phyloP scores from a whole-genome alignment of 2,329 filamentous ascomycete species.

The Talaromyces sp. region DNA sequence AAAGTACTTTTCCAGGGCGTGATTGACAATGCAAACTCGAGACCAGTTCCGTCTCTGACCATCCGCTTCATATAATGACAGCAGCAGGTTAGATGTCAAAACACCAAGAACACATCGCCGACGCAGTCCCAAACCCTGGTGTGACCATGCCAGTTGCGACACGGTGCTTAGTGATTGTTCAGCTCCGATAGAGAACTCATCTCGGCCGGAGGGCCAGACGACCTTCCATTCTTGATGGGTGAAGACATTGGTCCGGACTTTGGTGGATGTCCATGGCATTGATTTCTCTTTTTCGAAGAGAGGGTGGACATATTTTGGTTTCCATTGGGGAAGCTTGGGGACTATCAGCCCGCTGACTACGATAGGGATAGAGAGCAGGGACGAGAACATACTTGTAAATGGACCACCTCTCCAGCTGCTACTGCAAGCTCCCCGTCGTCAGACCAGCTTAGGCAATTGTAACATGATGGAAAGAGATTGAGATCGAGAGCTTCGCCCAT shows the following conservation, averaged over 20 bases:
- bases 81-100: slow-evolving; percentile 51
- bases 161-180: slow-evolving; percentile 53
- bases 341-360: too few relatives aligned
- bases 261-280: slow-evolving; percentile 33
- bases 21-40: slow-evolving; percentile 51
- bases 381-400: slow-evolving; percentile 43
- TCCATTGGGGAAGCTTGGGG: slow-evolving; percentile 14
- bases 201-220: slow-evolving; percentile 43
- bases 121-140: slow-evolving; percentile 51
- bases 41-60: slow-evolving; percentile 47
- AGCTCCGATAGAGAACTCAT: slow-evolving; percentile 52
- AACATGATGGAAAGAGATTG: slow-evolving; percentile 47
- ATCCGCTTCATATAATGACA: slow-evolving; percentile 53
- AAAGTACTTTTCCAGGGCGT: slow-evolving; percentile 41
- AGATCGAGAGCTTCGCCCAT: slow-evolving; percentile 27
- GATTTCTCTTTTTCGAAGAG: slow-evolving; percentile 18
- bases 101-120: slow-evolving; percentile 51
- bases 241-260: slow-evolving; percentile 50
- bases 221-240: slow-evolving; percentile 46
- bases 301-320: slow-evolving; percentile 14
- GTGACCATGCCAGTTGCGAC: slow-evolving; percentile 52
- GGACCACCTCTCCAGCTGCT: slow-evolving; percentile 51
- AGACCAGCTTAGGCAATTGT: slow-evolving; percentile 55
- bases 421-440: slow-evolving; percentile 54
- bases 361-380: too few relatives aligned